Evolutionary conservation across 805 yeast species (phyloP), one percentile per base, ranked within the genome.

Genomic region (Schwanniomyces pseudopolymorphus): DNA sequence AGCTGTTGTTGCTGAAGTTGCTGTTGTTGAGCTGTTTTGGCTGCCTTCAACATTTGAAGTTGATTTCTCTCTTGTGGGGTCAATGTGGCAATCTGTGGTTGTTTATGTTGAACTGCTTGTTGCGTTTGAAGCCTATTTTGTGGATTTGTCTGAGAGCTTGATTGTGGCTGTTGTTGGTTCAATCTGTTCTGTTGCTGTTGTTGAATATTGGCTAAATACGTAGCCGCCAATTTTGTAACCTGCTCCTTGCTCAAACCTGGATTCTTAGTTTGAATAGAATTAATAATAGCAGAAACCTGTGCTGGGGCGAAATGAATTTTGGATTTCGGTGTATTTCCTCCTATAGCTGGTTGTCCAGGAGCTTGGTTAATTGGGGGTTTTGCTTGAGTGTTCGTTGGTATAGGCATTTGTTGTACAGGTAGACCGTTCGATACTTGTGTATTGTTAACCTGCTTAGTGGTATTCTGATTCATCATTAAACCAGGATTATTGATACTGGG

Each of bases 201-300:
- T 58, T 81, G 85, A 28, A 79, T 63, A 49, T 74, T 78, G 0
- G 87, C 83, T 50, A 83, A 61, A 54, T 83, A 82, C 13, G 82
- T 74, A 2, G 85, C 85, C 2, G 89, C 88, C 46, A 83, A 69
- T 47, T 80, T 77, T 2, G 85, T 80, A 0, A 84, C 87, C 55
- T 84, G 85, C 46, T 80, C 84, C 49, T 81, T 81, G 9, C 81
- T 70, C 58, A 82, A 65, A 26, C 73, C 77, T 1, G 89, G 89
- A 58, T 84, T 79, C 54, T 82, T 82, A n/a, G 76, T 66, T 58
- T 83, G 87, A 44, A 84, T 83, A 39, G 83, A 81, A 52, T 74
- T 79, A 47, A 84, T 79, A 36, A 84, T 76, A 1, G 86, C 84
- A 8, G 86, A 76, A 3, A 84, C 85, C 54, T 84, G 88, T 1